A percentile compares a stretch with the other conserved stretches of the same genome.
These are phyloP conservation scores for Fraxinus dipetala DNA, from an alignment of 305 asterid genomes.

Conservation along the genomic window DNA sequence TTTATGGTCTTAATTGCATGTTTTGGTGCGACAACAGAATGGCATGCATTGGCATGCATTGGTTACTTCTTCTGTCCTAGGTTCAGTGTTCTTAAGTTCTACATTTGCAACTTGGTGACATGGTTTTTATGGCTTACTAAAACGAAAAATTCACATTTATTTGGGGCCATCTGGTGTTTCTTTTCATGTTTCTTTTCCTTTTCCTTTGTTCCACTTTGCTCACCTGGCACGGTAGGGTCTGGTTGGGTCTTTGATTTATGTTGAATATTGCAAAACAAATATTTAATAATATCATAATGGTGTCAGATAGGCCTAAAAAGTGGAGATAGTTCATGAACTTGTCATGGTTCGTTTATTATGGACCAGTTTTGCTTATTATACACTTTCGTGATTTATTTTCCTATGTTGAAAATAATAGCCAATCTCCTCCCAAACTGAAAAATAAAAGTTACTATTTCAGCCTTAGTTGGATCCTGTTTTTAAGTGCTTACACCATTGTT, in stretches of 20 bases:
- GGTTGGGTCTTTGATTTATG: neutral
- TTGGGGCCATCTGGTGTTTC: neutral
- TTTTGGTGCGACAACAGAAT: neutral
- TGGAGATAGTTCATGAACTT: neutral
- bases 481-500: slow-evolving; percentile 21
- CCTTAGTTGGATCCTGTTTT: neutral
- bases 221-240: neutral
- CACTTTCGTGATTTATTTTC: neutral
- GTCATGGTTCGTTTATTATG: neutral
- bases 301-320: neutral
- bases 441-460: neutral
- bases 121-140: neutral
- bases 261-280: neutral
- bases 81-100: neutral
- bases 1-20: neutral
- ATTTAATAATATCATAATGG: neutral
- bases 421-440: neutral
- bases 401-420: neutral
- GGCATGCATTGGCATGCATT: neutral
- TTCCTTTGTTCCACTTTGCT: neutral
- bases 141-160: neutral
- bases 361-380: neutral
- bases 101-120: neutral
- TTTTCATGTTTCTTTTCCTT: neutral
- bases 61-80: neutral